These are phyloP conservation scores for Penicillium paneum DNA, from an alignment of 2,329 filamentous ascomycete genomes.

Conservation along the genomic window DNA sequence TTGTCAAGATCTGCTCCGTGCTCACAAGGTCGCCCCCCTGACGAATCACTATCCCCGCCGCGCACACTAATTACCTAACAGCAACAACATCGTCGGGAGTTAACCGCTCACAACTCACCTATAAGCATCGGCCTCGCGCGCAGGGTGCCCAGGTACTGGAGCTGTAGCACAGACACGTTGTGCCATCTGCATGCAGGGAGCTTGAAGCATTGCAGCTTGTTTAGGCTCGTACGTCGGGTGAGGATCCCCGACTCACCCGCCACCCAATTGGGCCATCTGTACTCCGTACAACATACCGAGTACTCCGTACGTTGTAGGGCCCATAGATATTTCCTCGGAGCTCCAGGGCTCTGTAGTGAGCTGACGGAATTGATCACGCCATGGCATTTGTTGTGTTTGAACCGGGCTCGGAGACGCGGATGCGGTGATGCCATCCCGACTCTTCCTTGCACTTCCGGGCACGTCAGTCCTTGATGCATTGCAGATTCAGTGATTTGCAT, in stretches of 20 bases:
- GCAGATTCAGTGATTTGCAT: neutral
- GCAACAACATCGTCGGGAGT: slow-evolving; percentile 6
- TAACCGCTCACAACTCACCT: slow-evolving; percentile 6
- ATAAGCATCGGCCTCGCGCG: slow-evolving; percentile 3
- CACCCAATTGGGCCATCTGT: neutral
- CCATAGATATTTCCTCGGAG: neutral
- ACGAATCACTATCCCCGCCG: slow-evolving; percentile 25
- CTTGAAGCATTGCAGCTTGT: slow-evolving; percentile 5
- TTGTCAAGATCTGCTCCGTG: slow-evolving; percentile 29
- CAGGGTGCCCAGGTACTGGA: slow-evolving; percentile 13
- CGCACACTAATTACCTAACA: slow-evolving; percentile 35
- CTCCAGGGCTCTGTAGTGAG: neutral
- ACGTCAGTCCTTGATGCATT: neutral
- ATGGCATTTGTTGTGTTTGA: neutral
- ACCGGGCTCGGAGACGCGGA: neutral
- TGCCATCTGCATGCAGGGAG: neutral
- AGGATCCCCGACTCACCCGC: neutral
- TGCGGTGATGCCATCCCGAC: slow-evolving; percentile 5
- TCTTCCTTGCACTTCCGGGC: neutral
- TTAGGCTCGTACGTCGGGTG: neutral
- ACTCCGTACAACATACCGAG: no score
- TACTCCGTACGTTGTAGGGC: no score
- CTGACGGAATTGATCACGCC: slow-evolving; percentile 4
- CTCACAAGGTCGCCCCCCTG: slow-evolving; percentile 6
- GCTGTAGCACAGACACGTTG: slow-evolving; percentile 5